phyloP scores from a whole-genome alignment of 768 basidiomycete genomes.

The Cystofilobasidium capitatum region DNA sequence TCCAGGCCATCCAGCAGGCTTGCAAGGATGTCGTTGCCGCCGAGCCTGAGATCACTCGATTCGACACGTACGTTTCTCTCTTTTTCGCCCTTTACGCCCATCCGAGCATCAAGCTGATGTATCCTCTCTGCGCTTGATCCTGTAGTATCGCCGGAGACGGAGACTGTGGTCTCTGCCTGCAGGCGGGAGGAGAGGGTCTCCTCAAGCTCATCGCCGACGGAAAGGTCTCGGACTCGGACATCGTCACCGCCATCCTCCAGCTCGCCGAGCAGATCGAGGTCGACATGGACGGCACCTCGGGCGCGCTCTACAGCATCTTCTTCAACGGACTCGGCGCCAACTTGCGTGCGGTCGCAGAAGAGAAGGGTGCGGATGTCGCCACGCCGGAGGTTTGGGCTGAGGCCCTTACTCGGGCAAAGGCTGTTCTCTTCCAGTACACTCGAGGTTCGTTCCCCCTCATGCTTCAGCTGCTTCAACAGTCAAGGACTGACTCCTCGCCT shows the following conservation, averaged over 20 bases:
- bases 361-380: constrained; percentile 12
- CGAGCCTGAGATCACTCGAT: constrained; percentile 82
- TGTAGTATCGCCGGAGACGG: constrained; percentile 90
- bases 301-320: constrained; percentile 32
- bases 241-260: constrained; percentile 29
- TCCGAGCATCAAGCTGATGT: background rate
- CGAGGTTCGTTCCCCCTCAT: constrained; percentile 36
- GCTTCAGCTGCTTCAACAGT: background rate
- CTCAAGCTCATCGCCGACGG: constrained; percentile 19
- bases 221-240: constrained; percentile 22
- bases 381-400: constrained; percentile 28
- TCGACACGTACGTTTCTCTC: constrained; percentile 61
- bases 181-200: constrained; percentile 49
- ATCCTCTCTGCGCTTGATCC: constrained; percentile 34
- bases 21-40: constrained; percentile 60
- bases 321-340: constrained; percentile 32
- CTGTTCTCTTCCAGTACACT: constrained; percentile 47
- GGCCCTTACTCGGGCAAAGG: constrained; percentile 31
- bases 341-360: constrained; percentile 17
- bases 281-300: constrained; percentile 33
- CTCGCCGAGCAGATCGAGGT: constrained; percentile 31
- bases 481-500: background rate
- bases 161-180: constrained; percentile 54
- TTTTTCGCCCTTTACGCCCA: background rate
- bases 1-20: constrained; percentile 50